These are phyloP conservation scores for Suillus sp. DNA, from an alignment of 768 basidiomycete species.

Conservation along the genomic window DNA sequence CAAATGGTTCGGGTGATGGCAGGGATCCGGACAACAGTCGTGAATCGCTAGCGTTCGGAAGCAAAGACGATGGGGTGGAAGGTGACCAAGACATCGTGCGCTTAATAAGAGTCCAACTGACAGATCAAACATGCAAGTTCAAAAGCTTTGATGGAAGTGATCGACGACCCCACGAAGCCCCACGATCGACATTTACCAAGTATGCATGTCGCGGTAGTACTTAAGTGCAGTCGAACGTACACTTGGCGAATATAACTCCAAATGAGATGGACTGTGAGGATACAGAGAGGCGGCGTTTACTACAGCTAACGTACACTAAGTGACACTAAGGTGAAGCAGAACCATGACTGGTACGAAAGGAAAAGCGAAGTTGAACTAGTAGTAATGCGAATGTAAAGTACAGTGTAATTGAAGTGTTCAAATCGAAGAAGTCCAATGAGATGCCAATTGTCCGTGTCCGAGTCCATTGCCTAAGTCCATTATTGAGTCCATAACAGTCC, in stretches of 20 bases:
- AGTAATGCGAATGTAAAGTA: neutral
- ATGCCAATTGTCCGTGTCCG: neutral
- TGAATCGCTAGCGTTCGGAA: constrained; percentile 35
- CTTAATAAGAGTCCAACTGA: neutral
- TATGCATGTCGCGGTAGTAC: neutral
- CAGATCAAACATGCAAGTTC: too few relatives aligned
- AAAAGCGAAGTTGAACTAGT: neutral
- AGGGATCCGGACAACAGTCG: constrained; percentile 52
- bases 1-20: constrained; percentile 34
- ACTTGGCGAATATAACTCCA: neutral
- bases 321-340: neutral
- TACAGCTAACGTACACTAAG: neutral
- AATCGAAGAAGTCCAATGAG: constrained; percentile 2
- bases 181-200: neutral
- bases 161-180: neutral
- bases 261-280: neutral
- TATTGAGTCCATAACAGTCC: neutral
- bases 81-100: constrained; percentile 31
- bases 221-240: neutral
- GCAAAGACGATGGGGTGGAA: constrained; percentile 33
- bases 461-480: constrained; percentile 3
- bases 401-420: neutral
- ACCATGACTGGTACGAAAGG: neutral
- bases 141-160: neutral
- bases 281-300: neutral